phyloP scores from a whole-genome alignment of 306 rosid genomes.

The Sesbania bispinosa region DNA sequence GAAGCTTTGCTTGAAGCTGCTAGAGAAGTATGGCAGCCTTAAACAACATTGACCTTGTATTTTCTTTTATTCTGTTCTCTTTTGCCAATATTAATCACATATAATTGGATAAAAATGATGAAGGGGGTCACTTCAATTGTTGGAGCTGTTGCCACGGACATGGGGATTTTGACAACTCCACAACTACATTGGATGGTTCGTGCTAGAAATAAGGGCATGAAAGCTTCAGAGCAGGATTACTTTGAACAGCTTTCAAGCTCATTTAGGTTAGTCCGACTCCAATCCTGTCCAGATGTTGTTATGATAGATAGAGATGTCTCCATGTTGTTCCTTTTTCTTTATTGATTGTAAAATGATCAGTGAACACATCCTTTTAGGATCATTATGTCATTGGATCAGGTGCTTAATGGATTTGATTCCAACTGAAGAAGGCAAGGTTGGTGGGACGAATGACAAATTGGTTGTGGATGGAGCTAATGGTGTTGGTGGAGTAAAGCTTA shows the following conservation, averaged over 20 bases:
- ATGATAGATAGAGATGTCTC: neutral
- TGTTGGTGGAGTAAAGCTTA: constrained; percentile 82
- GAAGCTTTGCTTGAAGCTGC: constrained; percentile 79
- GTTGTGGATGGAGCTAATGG: constrained; percentile 94
- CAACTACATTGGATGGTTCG: constrained; percentile 96
- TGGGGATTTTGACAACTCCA: constrained; percentile 89
- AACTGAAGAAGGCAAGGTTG: constrained; percentile 23
- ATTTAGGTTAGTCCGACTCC: constrained; percentile 72
- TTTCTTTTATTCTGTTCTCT: neutral
- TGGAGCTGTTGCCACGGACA: constrained; percentile 59
- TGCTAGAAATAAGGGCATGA: constrained; percentile 54
- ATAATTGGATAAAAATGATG: constrained; percentile 20
- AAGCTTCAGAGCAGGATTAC: constrained; percentile 66
- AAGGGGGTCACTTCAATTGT: constrained; percentile 78
- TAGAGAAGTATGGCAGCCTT: constrained; percentile 44
- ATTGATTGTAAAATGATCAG: constrained; percentile 6
- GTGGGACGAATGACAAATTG: constrained; percentile 40
- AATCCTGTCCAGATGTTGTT: constrained; percentile 8
- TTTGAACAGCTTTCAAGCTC: constrained; percentile 69
- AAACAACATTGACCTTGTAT: neutral
- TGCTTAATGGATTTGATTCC: constrained; percentile 81
- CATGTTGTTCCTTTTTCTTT: constrained; percentile 7
- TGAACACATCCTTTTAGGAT: constrained; percentile 24
- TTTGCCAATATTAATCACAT: neutral
- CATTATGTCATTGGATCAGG: constrained; percentile 58